Conservation (phyloP, 208 protist species). For the Naegleria fowleri region DNA sequence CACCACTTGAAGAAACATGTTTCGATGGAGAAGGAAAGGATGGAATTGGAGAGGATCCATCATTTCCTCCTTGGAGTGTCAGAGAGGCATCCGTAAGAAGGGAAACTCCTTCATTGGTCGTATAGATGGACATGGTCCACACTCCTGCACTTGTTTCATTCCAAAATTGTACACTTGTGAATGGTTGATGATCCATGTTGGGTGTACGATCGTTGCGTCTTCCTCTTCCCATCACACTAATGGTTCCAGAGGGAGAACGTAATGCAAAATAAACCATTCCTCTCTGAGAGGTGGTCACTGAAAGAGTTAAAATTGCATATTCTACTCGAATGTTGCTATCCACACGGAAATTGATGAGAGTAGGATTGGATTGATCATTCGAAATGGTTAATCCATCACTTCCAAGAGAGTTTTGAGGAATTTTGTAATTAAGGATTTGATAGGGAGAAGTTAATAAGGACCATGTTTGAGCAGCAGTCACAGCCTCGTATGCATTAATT, state of each 20-base stretch:
- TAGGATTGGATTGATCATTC: background rate
- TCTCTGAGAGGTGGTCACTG: background rate
- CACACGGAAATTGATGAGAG: background rate
- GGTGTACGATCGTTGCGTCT: background rate
- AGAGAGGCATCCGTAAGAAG: background rate
- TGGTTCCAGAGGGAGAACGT: background rate
- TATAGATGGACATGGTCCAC: background rate
- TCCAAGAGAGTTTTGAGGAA: background rate
- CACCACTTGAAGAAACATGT: too few species aligned
- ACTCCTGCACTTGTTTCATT: background rate
- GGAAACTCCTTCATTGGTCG: background rate
- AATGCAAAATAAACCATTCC: background rate
- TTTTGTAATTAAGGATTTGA: background rate
- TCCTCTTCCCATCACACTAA: background rate
- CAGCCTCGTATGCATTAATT: background rate
- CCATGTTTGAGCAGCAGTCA: background rate
- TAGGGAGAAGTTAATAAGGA: background rate
- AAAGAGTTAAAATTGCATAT: background rate
- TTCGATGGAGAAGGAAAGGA: too few species aligned
- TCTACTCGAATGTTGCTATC: background rate
- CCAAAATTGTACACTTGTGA: slow-evolving; percentile 4
- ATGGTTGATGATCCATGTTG: background rate
- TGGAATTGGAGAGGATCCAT: too few species aligned
- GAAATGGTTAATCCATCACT: background rate
- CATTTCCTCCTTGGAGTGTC: background rate